Percentiles rank a stretch among this genome's conserved stretches.
These are phyloP conservation scores for Phaseolus lunatus DNA, from an alignment of 306 rosid species.

Conservation along the genomic window DNA sequence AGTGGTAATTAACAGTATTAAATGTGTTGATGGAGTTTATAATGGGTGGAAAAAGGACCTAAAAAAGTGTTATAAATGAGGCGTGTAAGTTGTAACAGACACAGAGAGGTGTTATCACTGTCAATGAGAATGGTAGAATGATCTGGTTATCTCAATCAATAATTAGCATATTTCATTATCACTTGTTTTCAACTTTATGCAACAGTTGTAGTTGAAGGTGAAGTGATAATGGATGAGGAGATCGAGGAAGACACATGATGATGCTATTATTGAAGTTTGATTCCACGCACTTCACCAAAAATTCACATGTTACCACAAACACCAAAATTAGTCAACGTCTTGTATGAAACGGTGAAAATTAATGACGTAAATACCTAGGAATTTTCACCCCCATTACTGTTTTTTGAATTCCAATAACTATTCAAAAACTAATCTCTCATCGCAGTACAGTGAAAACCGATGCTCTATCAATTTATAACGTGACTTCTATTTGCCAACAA, in stretches of 20 bases:
- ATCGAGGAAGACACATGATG: background rate
- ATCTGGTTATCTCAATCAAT: background rate
- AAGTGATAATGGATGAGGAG: constrained; percentile 19
- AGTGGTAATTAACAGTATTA: constrained; percentile 31
- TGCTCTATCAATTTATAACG: background rate
- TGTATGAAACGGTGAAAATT: background rate
- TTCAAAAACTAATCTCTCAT: background rate
- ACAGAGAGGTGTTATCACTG: constrained; percentile 16
- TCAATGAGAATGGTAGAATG: constrained; percentile 7
- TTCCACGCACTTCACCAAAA: constrained; percentile 42
- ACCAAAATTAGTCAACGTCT: constrained; percentile 17
- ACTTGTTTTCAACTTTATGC: constrained; percentile 22
- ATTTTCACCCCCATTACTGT: background rate
- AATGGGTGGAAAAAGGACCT: constrained; percentile 20
- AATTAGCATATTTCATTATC: constrained; percentile 35
- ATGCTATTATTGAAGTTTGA: constrained; percentile 34
- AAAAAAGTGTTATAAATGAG: background rate
- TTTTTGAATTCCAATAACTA: background rate
- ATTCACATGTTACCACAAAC: background rate
- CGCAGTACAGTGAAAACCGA: background rate
- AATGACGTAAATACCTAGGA: background rate
- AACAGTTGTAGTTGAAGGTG: constrained; percentile 34
- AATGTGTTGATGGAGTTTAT: constrained; percentile 12
- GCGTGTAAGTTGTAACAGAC: constrained; percentile 1
- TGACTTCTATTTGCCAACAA: no score